A percentile compares a stretch with the other conserved stretches of the same genome.
These are phyloP conservation scores for Flaveria trinervia DNA, from an alignment of 129 eudicot species.

Conservation along the genomic window DNA sequence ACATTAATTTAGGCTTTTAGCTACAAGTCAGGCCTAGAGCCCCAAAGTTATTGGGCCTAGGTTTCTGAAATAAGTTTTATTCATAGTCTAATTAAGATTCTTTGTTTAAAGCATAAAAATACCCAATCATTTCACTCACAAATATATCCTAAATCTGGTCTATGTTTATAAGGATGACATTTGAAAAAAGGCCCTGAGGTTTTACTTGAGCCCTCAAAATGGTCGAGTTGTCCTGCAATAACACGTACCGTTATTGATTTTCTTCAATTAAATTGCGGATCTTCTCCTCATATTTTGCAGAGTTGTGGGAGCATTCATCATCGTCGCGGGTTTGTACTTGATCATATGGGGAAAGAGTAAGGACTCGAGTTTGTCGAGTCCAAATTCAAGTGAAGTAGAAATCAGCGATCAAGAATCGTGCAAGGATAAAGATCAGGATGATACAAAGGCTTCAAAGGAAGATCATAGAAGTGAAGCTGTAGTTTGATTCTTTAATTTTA, in stretches of 20 bases:
- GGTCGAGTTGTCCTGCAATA: too few species aligned
- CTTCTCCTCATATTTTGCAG: conserved; percentile 26
- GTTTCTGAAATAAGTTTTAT: too few species aligned
- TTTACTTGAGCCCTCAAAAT: too few species aligned
- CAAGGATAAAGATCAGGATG: conserved; percentile 5
- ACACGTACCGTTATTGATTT: background rate
- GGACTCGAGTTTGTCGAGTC: conserved; percentile 41
- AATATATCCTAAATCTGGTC: too few species aligned
- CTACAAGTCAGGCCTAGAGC: too few species aligned
- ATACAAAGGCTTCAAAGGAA: conserved; percentile 21
- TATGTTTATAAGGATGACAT: too few species aligned
- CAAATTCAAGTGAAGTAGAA: conserved; percentile 23
- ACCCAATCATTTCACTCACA: too few species aligned
- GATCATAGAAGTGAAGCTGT: conserved; percentile 28
- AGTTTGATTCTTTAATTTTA: conserved; percentile 27
- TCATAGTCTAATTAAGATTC: too few species aligned
- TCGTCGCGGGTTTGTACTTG: conserved; percentile 50
- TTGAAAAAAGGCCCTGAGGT: too few species aligned
- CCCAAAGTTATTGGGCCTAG: too few species aligned
- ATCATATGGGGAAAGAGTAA: conserved; percentile 64
- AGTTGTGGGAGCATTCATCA: conserved; percentile 47
- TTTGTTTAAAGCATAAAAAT: too few species aligned
- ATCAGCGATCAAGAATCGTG: conserved; percentile 24
- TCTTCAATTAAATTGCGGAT: background rate
- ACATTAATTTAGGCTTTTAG: background rate